These are phyloP conservation scores for Globisporangium spiculum DNA, from an alignment of 352 stramenopile genomes.

Conservation along the genomic window DNA sequence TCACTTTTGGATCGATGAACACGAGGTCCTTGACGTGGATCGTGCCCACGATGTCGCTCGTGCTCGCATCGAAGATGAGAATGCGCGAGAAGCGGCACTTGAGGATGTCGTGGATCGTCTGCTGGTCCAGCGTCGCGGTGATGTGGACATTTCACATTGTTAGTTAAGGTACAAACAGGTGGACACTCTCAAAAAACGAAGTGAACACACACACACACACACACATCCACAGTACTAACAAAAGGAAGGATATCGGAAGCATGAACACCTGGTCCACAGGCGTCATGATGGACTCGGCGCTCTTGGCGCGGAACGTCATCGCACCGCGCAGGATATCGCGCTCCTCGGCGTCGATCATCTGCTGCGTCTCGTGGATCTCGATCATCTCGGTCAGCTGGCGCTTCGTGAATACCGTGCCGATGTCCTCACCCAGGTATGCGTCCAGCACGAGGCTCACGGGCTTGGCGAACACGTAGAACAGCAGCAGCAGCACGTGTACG, in stretches of 20 bases:
- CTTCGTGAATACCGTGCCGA: constrained; percentile 95
- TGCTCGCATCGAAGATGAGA: constrained; percentile 79
- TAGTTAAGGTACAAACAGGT: not conserved
- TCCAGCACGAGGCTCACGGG: constrained; percentile 93
- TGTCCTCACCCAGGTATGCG: constrained; percentile 89
- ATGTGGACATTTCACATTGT: constrained; percentile 7
- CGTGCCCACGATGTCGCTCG: constrained; percentile 95
- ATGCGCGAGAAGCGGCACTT: constrained; percentile 95
- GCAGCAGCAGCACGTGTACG: constrained; percentile 90
- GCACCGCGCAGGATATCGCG: constrained; percentile 94
- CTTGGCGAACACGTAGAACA: constrained; percentile 95
- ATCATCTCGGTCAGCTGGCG: constrained; percentile 95
- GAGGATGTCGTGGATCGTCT: constrained; percentile 94
- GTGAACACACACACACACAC: not conserved
- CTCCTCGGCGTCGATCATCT: constrained; percentile 93
- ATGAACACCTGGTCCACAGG: constrained; percentile 94
- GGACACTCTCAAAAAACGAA: not conserved
- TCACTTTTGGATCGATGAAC: constrained; percentile 97
- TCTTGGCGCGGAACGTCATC: constrained; percentile 92
- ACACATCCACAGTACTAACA: not conserved
- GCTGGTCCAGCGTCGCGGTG: constrained; percentile 48
- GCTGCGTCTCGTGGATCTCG: constrained; percentile 94
- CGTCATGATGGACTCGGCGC: constrained; percentile 94
- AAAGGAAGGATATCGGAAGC: constrained; percentile 64
- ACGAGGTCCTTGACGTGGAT: constrained; percentile 99